Percentiles rank a stretch among this genome's conserved stretches.
Conservation (phyloP, 768 basidiomycete genomes). For the Fibroporia radiculosa region DNA sequence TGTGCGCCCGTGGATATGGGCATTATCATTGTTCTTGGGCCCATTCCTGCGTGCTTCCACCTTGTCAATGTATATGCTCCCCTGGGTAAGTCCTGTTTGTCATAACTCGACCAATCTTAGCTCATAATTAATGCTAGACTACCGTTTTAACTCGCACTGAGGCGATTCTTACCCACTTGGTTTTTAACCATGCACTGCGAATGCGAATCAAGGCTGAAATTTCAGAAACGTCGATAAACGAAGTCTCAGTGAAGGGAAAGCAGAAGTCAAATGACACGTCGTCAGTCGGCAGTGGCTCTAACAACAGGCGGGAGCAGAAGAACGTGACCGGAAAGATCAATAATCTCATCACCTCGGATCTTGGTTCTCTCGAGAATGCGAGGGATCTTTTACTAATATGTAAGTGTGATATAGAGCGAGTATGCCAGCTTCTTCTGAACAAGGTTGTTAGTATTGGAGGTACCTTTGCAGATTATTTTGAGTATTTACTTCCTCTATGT, state of each 20-base stretch:
- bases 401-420: too few relatives aligned
- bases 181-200: constrained; percentile 49
- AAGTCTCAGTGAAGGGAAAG: constrained; percentile 11
- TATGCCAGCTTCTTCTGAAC: too few relatives aligned
- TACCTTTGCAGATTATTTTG: constrained; percentile 33
- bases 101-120: background rate
- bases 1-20: constrained; percentile 66
- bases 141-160: constrained; percentile 34
- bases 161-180: constrained; percentile 42
- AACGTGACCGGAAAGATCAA: constrained; percentile 74
- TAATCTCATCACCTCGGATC: constrained; percentile 67
- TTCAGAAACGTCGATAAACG: constrained; percentile 3
- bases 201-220: constrained; percentile 38
- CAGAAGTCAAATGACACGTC: background rate
- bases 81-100: constrained; percentile 1
- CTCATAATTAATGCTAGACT: constrained; percentile 17
- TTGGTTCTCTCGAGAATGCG: constrained; percentile 19
- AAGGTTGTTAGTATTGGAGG: constrained; percentile 27
- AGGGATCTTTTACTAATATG: constrained; percentile 18
- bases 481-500: constrained; percentile 36
- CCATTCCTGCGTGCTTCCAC: constrained; percentile 33
- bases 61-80: constrained; percentile 47
- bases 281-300: background rate
- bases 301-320: constrained; percentile 12
- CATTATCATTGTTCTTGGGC: constrained; percentile 41